A percentile compares a stretch with the other conserved stretches of the same genome.
Conservation (phyloP, 2,329 filamentous ascomycete species). For the Ascochyta koolunga region DNA sequence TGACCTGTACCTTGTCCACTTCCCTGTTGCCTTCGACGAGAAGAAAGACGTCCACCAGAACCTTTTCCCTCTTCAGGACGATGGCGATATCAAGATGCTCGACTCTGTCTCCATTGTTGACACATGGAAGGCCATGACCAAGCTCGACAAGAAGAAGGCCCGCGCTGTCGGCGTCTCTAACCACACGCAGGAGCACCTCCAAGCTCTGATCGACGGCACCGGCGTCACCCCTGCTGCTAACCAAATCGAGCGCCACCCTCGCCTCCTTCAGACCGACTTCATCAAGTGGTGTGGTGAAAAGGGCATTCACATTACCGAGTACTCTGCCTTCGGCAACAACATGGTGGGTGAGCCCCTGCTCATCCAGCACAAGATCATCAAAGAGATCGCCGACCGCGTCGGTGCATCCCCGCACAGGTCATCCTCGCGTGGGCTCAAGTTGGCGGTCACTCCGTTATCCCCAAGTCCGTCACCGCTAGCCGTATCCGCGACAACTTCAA, state of each 20-base stretch:
- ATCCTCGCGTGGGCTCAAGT: conserved; percentile 88
- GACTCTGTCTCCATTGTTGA: conserved; percentile 64
- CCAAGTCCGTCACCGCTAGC: conserved; percentile 40
- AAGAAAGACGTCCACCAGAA: conserved; percentile 47
- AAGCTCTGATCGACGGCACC: conserved; percentile 59
- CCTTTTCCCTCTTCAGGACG: conserved; percentile 31
- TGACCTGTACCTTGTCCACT: conserved; percentile 83
- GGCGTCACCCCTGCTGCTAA: conserved; percentile 37
- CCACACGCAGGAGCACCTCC: conserved; percentile 49
- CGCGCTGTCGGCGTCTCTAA: conserved; percentile 40
- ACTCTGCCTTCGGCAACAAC: conserved; percentile 57
- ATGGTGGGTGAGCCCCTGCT: conserved; percentile 59
- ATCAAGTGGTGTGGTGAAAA: conserved; percentile 39
- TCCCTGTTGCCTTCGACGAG: conserved; percentile 59
- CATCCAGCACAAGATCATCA: conserved; percentile 64
- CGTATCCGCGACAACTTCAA: conserved; percentile 43
- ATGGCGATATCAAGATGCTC: conserved; percentile 17
- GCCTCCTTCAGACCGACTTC: conserved; percentile 36
- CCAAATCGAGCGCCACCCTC: conserved; percentile 41
- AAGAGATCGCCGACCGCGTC: conserved; percentile 66
- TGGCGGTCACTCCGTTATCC: conserved; percentile 45
- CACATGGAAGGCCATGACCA: conserved; percentile 49
- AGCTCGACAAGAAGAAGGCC: conserved; percentile 43
- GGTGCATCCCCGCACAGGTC: conserved; percentile 75
- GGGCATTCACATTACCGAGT: conserved; percentile 40